These are phyloP conservation scores for Oryza brachyantha DNA, from an alignment of 176 grass and related monocot species.

Conservation along the genomic window DNA sequence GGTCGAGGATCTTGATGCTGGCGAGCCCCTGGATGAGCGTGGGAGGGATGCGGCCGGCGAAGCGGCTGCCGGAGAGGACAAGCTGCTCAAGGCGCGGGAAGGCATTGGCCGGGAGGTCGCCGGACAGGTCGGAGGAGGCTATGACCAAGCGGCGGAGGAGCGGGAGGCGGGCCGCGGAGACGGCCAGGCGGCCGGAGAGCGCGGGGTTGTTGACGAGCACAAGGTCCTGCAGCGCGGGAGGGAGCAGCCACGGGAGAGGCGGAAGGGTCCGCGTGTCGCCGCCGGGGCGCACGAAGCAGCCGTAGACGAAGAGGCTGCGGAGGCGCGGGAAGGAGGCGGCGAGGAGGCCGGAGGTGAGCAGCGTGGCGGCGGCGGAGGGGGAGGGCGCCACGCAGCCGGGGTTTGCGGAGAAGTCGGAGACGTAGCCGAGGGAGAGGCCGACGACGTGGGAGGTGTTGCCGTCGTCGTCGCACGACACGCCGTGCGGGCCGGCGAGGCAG, in stretches of 20 bases:
- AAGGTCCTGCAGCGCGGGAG: conserved; percentile 44
- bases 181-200: conserved; percentile 30
- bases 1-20: conserved; percentile 38
- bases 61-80: conserved; percentile 36
- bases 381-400: not conserved
- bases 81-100: conserved; percentile 30
- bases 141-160: conserved; percentile 39
- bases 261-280: not conserved
- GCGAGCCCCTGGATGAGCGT: conserved; percentile 8
- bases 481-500: conserved; percentile 55
- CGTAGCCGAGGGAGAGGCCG: conserved; percentile 48
- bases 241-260: conserved; percentile 25
- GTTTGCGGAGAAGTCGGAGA: not conserved
- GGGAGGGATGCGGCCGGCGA: conserved; percentile 30
- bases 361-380: not conserved
- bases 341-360: conserved; percentile 15
- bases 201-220: conserved; percentile 49
- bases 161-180: conserved; percentile 6
- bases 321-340: conserved; percentile 36
- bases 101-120: not conserved
- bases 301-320: conserved; percentile 21
- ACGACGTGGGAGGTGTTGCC: conserved; percentile 8
- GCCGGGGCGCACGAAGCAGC: conserved; percentile 34
- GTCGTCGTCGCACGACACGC: conserved; percentile 43
- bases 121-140: not conserved